A percentile compares a stretch with the other conserved stretches of the same genome.
Evolutionary conservation across 352 stramenopile genomes (phyloP).

Genomic region (Pythium myriotylum): DNA sequence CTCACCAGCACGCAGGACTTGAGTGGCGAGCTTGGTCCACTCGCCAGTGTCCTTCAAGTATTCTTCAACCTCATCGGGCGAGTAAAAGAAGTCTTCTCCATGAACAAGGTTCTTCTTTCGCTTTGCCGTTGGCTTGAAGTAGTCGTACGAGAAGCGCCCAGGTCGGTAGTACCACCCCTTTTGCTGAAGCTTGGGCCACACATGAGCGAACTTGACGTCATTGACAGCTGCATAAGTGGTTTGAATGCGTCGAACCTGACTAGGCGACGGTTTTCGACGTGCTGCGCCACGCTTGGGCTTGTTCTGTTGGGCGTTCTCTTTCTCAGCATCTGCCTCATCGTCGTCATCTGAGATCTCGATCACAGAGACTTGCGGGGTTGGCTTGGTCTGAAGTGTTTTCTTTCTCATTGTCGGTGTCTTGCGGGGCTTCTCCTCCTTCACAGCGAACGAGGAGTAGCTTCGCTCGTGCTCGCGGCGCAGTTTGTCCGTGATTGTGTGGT

Average conservation of each 20-base stretch:
- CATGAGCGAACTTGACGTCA: constrained; percentile 64
- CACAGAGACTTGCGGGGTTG: not conserved
- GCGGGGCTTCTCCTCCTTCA: too few species aligned
- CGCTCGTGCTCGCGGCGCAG: constrained; percentile 43
- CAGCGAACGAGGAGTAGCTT: not conserved
- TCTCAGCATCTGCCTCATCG: constrained; percentile 11
- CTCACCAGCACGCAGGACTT: constrained; percentile 29
- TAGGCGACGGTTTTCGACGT: constrained; percentile 13
- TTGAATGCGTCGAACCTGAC: not conserved
- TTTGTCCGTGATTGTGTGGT: constrained; percentile 45
- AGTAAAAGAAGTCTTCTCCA: constrained; percentile 59
- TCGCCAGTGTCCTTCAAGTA: constrained; percentile 57
- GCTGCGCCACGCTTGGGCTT: constrained; percentile 2
- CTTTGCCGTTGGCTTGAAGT: constrained; percentile 63
- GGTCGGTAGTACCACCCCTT: constrained; percentile 56
- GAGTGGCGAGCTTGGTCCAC: constrained; percentile 42
- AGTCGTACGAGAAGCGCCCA: constrained; percentile 61
- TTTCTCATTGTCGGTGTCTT: not conserved
- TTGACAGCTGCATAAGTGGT: not conserved
- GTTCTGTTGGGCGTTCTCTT: not conserved
- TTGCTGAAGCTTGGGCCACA: constrained; percentile 49
- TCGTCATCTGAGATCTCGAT: constrained; percentile 28
- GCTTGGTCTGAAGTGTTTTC: not conserved
- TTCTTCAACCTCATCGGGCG: constrained; percentile 39
- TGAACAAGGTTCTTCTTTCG: constrained; percentile 34